These are phyloP conservation scores for Manihot esculenta DNA, from an alignment of 441 rosid species.

Conservation along the genomic window DNA sequence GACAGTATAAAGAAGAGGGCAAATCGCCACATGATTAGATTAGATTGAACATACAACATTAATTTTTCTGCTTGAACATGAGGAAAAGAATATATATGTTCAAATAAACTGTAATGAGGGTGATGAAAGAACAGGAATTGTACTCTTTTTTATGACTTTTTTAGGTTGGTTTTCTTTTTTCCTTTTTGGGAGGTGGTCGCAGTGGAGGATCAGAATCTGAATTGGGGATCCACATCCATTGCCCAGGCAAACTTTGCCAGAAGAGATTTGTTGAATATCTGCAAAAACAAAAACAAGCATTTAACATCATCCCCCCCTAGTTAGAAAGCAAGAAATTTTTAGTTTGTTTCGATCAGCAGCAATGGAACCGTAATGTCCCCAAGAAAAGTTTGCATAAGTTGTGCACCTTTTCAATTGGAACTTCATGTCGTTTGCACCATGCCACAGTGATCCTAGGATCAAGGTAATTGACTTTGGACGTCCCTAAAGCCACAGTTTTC, in stretches of 20 bases:
- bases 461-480: constrained; percentile 95
- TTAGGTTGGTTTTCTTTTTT: neutral
- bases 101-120: constrained; percentile 20
- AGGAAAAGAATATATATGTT: constrained; percentile 23
- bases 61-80: constrained; percentile 31
- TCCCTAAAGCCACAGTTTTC: constrained; percentile 93
- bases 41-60: constrained; percentile 44
- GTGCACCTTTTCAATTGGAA: constrained; percentile 96
- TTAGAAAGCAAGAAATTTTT: neutral
- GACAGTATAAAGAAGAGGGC: constrained; percentile 16
- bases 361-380: constrained; percentile 6
- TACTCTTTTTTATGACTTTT: neutral
- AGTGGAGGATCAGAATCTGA: constrained; percentile 70
- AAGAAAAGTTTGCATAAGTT: neutral
- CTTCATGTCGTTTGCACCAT: constrained; percentile 98
- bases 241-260: constrained; percentile 98
- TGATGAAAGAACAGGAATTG: constrained; percentile 14
- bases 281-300: constrained; percentile 22
- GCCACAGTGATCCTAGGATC: constrained; percentile 99
- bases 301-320: neutral
- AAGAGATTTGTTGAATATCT: constrained; percentile 98
- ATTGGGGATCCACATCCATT: constrained; percentile 95
- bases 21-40: constrained; percentile 49
- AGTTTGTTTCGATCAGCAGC: neutral
- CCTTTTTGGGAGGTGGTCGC: neutral